Percentiles rank a stretch among this genome's conserved stretches.
Evolutionary conservation across 257 asterid species (phyloP).

Genomic region (Dorcoceras hygrometricum): DNA sequence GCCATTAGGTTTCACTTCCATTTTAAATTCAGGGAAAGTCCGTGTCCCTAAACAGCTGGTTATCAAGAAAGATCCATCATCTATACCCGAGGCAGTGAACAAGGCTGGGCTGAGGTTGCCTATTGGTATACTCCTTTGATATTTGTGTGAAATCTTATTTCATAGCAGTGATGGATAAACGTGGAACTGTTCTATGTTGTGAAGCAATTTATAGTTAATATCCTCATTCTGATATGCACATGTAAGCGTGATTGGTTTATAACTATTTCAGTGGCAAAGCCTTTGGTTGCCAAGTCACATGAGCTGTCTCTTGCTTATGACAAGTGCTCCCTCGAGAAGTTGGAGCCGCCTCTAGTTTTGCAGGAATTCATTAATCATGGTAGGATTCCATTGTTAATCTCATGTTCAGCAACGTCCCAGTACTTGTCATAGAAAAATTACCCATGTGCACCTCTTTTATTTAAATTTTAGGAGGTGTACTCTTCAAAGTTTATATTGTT

Average conservation of each 20-base stretch:
- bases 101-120: constrained; percentile 76
- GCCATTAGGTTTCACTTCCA: constrained; percentile 1
- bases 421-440: background rate
- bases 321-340: constrained; percentile 74
- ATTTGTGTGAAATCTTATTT: background rate
- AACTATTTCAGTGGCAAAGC: constrained; percentile 74
- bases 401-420: background rate
- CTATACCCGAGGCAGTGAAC: constrained; percentile 70
- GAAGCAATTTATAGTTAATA: background rate
- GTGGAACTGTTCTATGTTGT: background rate
- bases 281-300: constrained; percentile 86
- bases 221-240: background rate
- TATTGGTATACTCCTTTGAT: constrained; percentile 46
- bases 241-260: constrained; percentile 9
- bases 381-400: constrained; percentile 22
- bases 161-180: background rate
- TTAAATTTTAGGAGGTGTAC: constrained; percentile 67
- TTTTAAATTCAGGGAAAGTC: constrained; percentile 59
- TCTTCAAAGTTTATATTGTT: constrained; percentile 89
- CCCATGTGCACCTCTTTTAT: background rate
- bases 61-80: constrained; percentile 77
- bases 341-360: constrained; percentile 88
- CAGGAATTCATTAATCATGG: constrained; percentile 98
- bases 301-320: constrained; percentile 91
- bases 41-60: constrained; percentile 91